These are phyloP conservation scores for Triticum turgidum DNA, from an alignment of 176 grass and related monocot species.

Conservation along the genomic window DNA sequence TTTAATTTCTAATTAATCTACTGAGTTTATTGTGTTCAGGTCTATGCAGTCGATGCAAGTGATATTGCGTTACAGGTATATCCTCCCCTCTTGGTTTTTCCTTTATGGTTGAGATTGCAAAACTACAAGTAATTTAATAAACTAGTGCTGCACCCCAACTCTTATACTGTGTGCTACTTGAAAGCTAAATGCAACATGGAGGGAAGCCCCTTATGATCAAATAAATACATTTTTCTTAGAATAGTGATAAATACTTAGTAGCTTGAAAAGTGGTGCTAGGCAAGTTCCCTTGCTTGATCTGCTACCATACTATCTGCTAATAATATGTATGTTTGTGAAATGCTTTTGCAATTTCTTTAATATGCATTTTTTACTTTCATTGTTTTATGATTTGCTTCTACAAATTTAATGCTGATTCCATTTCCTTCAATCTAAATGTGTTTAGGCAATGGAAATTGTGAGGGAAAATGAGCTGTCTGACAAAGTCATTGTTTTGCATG, in stretches of 20 bases:
- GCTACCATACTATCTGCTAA: neutral
- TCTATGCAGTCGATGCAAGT: constrained; percentile 97
- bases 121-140: constrained; percentile 30
- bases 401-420: constrained; percentile 21
- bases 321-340: neutral
- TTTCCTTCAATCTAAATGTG: constrained; percentile 35
- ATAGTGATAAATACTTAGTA: neutral
- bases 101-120: constrained; percentile 4
- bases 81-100: neutral
- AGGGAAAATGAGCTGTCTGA: constrained; percentile 91
- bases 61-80: constrained; percentile 87
- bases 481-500: constrained; percentile 89
- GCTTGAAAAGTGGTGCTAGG: neutral
- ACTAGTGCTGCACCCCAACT: neutral
- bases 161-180: neutral
- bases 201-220: neutral
- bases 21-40: constrained; percentile 55
- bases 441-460: constrained; percentile 91
- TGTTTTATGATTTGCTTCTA: constrained; percentile 23
- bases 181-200: neutral
- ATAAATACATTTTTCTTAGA: constrained; percentile 21
- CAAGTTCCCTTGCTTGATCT: neutral
- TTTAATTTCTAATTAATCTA: constrained; percentile 34
- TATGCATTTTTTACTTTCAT: neutral
- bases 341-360: neutral